Percentiles rank a stretch among this genome's conserved stretches.
Conservation (phyloP, 306 rosid genomes). For the Pyrus pyrifolia region DNA sequence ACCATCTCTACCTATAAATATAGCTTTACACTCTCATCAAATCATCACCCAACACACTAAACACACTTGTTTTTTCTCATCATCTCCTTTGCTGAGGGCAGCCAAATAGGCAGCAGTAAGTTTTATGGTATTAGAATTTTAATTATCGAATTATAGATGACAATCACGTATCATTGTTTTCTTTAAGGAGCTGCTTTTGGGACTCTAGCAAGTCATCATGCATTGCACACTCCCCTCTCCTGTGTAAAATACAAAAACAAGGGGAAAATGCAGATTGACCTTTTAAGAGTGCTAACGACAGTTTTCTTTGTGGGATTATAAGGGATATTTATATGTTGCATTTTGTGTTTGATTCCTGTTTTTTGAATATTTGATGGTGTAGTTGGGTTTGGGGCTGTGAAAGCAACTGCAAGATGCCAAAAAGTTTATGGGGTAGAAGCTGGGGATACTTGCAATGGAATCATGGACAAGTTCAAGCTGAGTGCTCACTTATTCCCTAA, state of each 20-base stretch:
- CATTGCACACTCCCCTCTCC: not conserved
- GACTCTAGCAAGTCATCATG: not conserved
- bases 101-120: not conserved
- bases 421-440: not conserved
- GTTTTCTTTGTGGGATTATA: not conserved
- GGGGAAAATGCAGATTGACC: not conserved
- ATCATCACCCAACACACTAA: not conserved
- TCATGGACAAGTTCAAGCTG: not conserved
- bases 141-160: not conserved
- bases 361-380: not conserved
- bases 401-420: not conserved
- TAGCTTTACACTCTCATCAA: not conserved
- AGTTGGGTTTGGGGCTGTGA: not conserved
- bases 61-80: not conserved
- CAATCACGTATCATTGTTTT: not conserved
- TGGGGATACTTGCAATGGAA: not conserved
- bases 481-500: conserved; percentile 1
- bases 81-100: not conserved
- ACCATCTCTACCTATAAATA: not conserved
- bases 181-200: not conserved
- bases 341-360: not conserved
- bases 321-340: not conserved
- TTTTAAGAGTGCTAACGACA: not conserved
- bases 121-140: not conserved
- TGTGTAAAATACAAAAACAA: not conserved